Evolutionary conservation across 2,329 filamentous ascomycete genomes (phyloP).

Genomic region (Sphaceloma murrayae): DNA sequence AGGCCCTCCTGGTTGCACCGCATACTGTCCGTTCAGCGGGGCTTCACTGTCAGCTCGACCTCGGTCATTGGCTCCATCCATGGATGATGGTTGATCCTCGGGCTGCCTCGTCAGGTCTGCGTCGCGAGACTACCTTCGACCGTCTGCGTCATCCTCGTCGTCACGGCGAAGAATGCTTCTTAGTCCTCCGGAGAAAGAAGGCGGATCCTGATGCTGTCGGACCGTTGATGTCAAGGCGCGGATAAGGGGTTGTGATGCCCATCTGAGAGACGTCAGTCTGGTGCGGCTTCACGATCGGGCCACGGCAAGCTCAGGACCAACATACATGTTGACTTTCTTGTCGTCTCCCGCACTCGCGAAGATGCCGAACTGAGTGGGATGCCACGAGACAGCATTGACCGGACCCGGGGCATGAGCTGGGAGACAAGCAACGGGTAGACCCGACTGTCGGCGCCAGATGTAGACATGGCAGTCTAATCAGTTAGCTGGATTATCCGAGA

Average conservation of each 20-base stretch:
- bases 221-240: not conserved
- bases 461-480: slow-evolving; percentile 56
- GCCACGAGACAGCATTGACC: slow-evolving; percentile 86
- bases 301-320: not conserved
- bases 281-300: not conserved
- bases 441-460: slow-evolving; percentile 85
- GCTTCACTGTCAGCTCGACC: too few species aligned
- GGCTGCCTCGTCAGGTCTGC: too few species aligned
- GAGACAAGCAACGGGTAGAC: slow-evolving; percentile 63
- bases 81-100: too few species aligned
- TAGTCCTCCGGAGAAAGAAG: not conserved
- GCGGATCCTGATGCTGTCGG: not conserved
- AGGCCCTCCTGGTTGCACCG: too few species aligned
- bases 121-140: not conserved
- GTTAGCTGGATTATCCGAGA: slow-evolving; percentile 21
- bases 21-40: too few species aligned
- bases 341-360: slow-evolving; percentile 92
- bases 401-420: slow-evolving; percentile 63
- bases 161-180: slow-evolving; percentile 5
- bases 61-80: slow-evolving; percentile 7
- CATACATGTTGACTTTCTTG: slow-evolving; percentile 73
- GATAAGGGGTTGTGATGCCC: slow-evolving; percentile 1
- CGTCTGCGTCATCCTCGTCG: slow-evolving; percentile 5
- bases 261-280: slow-evolving; percentile 1
- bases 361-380: slow-evolving; percentile 69